Base-by-base conservation (phyloP, 2,329 filamentous ascomycete genomes). In the Mollisia scopiformis region DNA sequence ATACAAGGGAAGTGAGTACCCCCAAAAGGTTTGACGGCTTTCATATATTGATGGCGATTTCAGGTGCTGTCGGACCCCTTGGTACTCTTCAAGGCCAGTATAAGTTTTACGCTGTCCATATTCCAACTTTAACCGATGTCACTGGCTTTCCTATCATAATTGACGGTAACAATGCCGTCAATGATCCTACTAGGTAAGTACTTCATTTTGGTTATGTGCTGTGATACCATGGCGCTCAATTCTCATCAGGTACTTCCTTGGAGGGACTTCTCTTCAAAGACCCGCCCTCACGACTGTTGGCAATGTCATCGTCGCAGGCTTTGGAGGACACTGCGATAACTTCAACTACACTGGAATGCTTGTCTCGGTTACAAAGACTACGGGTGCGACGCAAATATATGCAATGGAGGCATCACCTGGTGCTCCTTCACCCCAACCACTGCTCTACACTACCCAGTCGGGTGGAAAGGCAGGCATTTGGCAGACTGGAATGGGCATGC, bases 291-390 rank as follows among this genome's bases (percentile, higher is more conserved):
- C 79, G 1, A 73, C 80, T 25, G 71, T 79, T 0, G 80, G 80
- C 1, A 74, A 79, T 54, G 77, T 75, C 46, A 73, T 86, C 6
- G 84, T 84, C 57, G 80, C 78, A 0, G 82, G 76, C 0, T 85
- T 85, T 62, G 83, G 81, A 0, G 83, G 81, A 10, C 80, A 85
- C 62, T 86, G 83, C 53, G 83, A 84, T 25, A 76, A 80, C 58
- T 85, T 80, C 69, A 83, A 85, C 67, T 84, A 84, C 62, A 84
- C 82, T 1, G 51, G 51, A 5, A 54, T 54, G 51, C 30, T 54
- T 5, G 51, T 54, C 2, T 25, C 31, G 1, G 54, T 56, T 7
- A 56, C 28, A 7, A 54, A 54, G 25, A 54, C 51, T 16, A 33
- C 35, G 2, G 51, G 51, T 25, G 51, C 35, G 4, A 54, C 51